These are phyloP conservation scores for Strobilomyces dryophilus DNA, from an alignment of 768 basidiomycete genomes.

Conservation along the genomic window DNA sequence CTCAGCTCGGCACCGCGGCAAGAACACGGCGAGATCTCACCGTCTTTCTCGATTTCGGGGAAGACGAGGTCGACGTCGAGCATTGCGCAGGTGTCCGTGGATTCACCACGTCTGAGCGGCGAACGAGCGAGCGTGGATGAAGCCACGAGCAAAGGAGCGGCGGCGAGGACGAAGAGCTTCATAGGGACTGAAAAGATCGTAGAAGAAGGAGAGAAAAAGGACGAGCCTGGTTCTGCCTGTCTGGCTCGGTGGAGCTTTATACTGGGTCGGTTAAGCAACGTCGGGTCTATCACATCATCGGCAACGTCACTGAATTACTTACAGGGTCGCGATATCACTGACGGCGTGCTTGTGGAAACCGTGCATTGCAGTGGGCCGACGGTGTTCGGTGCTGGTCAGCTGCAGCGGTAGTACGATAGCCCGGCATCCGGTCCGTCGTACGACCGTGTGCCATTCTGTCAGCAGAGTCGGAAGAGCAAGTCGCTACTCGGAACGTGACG, in stretches of 20 bases:
- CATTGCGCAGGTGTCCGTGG: constrained; percentile 15
- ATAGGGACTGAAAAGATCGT: constrained; percentile 9
- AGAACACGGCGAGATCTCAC: background rate
- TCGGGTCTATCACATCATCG: constrained; percentile 5
- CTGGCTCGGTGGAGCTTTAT: constrained; percentile 5
- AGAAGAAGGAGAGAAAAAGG: background rate
- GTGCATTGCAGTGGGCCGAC: too few species aligned
- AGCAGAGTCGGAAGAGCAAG: too few species aligned
- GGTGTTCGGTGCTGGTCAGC: background rate
- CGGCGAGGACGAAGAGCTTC: constrained; percentile 12
- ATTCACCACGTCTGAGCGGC: constrained; percentile 2
- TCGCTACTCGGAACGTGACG: background rate
- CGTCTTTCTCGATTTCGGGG: constrained; percentile 9
- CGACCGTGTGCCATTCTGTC: background rate
- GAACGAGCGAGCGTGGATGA: constrained; percentile 16
- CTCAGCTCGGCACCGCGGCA: background rate
- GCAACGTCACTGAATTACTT: background rate
- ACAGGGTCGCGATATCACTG: background rate
- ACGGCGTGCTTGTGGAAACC: too few species aligned
- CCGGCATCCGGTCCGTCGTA: background rate
- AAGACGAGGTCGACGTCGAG: constrained; percentile 16
- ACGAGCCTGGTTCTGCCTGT: background rate
- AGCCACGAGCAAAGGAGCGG: constrained; percentile 17
- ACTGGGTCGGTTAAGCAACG: constrained; percentile 8
- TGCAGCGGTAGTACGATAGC: background rate